Base-by-base conservation (phyloP, 345 rosid species). In the Pistacia vera region DNA sequence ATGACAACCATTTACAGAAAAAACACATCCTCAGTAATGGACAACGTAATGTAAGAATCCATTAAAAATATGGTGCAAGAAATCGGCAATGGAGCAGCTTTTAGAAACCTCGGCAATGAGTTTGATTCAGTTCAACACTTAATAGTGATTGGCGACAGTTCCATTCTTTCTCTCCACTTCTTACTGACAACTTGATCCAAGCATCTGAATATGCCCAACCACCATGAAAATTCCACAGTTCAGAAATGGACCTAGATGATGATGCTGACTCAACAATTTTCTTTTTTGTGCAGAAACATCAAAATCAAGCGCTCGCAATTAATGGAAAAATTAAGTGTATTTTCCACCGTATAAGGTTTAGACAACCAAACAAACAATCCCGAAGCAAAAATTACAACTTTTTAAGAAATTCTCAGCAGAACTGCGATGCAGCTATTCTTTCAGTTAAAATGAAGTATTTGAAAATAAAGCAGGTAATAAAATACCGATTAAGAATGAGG, bases 401-500 rank as follows among this genome's bases (percentile, higher is more conserved):
- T 54, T 16, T 14, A 4, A 54, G 10, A 16, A 54, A 51, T 14
- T 4, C 55, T 51, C 17, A 49, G 13, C 2, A 4, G 11, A 30
- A 12, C 2, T 36, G 12, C 49, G 38, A 30, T 17, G 16, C 55
- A 33, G 28, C 20, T 30, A 52, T 17, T 68, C 22, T 68, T 28
- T 68, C 41, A 68, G 13, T 30, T 3, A 16, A 35, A 54, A 5
- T 11, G 38, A 7, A 18, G 2, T 36, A 36, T 30, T 30, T 66
- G 25, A 54, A 52, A 17, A 30, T 9, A 41, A 11, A 33, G 30
- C 58, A 70, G 44, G 3, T 28, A 12, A 16, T 10, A 36, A 41
- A 72, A 3, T 71, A 82, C 83, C 82, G 17, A 65, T 90, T 79
- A 90, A 5, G 86, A 76, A 68, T 77, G 74, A 33, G 85, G 77